Base-by-base conservation (phyloP, 148 eudicot genomes). In the Rhododendron ovatum region DNA sequence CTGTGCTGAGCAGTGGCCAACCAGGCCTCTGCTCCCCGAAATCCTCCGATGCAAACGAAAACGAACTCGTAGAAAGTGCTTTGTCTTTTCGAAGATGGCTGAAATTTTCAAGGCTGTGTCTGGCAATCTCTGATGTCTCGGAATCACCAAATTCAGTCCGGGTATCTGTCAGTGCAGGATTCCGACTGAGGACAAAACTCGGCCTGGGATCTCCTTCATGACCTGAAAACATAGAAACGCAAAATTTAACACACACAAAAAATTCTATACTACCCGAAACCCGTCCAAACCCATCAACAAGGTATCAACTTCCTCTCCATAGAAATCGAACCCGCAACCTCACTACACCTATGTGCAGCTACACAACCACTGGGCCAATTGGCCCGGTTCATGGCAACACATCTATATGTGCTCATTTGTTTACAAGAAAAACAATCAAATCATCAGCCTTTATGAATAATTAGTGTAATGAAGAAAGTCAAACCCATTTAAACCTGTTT, bases 1-100 rank as follows among this genome's bases (percentile, higher is more conserved):
- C 82, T 13, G 92, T 87, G 80, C 93, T 87, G 37, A 94, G 96
- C 86, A 98, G 91, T 65, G 99, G 98, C 98, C 98, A 98, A 9
- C 99, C 98, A 17, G 93, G 98, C 86, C 86, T 91, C 82, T 91
- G 93, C 39, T 37, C 39, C 13, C 86, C 81, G 41, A 82, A 50
- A 48, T 87, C 89, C 78, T 93, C 92, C 13, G 80, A 39, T 1
- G 45, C n/a, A 82, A 90, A 86, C 45, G 94, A 93, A 80, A 89
- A 83, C 8, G 94, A 84, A 87, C 92, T 91, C 33, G 81, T 50
- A 83, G 91, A 85, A 76, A 86, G 80, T 84, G 74, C 85, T 77
- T 80, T 87, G 2, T 79, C 84, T 45, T 53, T 83, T 2, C 28
- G 83, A 48, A 47, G 41, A 78, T 84, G 74, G 55, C 73, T 61